Evolutionary conservation across 139 green algal genomes (phyloP).

Genomic region (Bryopsis sp.): DNA sequence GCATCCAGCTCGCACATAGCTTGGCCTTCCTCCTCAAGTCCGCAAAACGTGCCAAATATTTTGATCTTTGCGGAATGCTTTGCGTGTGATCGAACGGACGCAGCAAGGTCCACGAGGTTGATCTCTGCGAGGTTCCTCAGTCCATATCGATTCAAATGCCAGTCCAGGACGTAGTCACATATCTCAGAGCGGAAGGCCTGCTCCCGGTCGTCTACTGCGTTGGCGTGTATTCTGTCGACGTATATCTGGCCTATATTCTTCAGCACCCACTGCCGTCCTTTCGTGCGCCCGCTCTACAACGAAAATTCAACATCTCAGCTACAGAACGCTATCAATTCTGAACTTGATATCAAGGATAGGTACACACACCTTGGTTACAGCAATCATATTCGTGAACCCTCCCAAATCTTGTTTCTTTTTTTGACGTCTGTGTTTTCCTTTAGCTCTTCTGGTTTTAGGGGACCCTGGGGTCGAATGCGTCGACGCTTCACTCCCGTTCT

Average conservation of each 20-base stretch:
- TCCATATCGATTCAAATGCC: conserved; percentile 29
- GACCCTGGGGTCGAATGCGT: too few species aligned
- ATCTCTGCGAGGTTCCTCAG: conserved; percentile 46
- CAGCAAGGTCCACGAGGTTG: conserved; percentile 43
- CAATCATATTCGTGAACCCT: too few species aligned
- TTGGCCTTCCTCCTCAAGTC: conserved; percentile 6
- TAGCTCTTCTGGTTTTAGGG: too few species aligned
- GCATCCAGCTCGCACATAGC: neutral
- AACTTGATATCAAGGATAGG: too few species aligned
- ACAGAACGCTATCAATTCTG: too few species aligned
- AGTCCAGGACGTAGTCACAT: neutral
- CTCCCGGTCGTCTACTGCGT: neutral
- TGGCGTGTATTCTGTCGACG: neutral
- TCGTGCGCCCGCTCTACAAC: neutral
- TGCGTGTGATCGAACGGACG: conserved; percentile 30
- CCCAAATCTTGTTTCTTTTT: too few species aligned
- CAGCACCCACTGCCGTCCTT: neutral
- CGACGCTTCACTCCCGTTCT: too few species aligned
- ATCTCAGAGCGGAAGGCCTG: neutral
- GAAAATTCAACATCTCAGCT: too few species aligned
- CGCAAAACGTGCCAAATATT: conserved; percentile 19
- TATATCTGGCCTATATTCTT: neutral
- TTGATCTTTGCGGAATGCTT: conserved; percentile 17
- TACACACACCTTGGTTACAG: too few species aligned
- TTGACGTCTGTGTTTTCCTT: too few species aligned